Conservation (phyloP, 2,329 filamentous ascomycete genomes). For the Aspergillus brasiliensis region DNA sequence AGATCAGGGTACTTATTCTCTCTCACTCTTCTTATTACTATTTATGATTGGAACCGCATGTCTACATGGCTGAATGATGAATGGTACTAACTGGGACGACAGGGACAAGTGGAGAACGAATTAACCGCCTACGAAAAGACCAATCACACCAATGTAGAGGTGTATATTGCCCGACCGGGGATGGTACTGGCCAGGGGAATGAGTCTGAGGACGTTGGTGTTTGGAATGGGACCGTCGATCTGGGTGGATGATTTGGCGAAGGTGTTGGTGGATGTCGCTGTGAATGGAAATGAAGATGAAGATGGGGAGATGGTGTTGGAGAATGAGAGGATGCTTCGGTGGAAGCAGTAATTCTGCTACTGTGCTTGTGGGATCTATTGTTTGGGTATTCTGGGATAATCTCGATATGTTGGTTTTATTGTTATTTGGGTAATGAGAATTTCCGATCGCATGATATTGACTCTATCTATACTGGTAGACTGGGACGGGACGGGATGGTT, state of each 20-base stretch:
- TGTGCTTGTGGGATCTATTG: neutral
- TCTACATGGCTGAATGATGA: neutral
- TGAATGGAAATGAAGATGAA: constrained; percentile 16
- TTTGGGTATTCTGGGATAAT: neutral
- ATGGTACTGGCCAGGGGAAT: neutral
- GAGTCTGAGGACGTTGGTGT: neutral
- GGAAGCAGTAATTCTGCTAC: neutral
- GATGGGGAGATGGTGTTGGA: constrained; percentile 14
- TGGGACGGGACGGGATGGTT: neutral
- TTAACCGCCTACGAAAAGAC: neutral
- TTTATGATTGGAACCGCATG: neutral
- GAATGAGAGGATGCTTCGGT: constrained; percentile 10
- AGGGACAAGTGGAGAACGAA: constrained; percentile 8
- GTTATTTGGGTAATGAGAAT: neutral
- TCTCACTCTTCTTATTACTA: neutral
- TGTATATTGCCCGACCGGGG: constrained; percentile 8
- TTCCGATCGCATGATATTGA: neutral
- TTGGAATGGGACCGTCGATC: constrained; percentile 19
- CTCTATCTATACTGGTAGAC: neutral
- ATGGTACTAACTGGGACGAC: neutral
- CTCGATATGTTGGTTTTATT: neutral
- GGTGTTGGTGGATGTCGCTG: constrained; percentile 16
- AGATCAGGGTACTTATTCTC: constrained; percentile 27
- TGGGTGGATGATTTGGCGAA: constrained; percentile 17
- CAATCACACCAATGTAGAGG: neutral